phyloP scores from a whole-genome alignment of 768 basidiomycete genomes.

The Pleurotus ostreatus region DNA sequence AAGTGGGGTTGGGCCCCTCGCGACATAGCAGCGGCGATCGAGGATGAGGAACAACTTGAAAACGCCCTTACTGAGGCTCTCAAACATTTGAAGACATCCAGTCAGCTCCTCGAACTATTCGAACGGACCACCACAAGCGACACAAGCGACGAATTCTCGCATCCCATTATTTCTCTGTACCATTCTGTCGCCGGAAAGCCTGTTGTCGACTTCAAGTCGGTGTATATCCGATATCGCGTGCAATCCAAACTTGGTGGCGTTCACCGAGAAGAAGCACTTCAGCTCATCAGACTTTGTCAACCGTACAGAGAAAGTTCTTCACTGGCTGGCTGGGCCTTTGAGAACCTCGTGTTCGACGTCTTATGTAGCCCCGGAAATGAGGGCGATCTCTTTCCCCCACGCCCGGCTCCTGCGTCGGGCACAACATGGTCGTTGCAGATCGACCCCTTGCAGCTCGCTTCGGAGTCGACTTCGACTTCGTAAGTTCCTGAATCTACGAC shows the following conservation, averaged over 20 bases:
- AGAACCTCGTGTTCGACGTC: neutral
- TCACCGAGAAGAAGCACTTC: neutral
- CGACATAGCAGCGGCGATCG: neutral
- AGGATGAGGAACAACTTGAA: neutral
- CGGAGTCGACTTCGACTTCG: neutral
- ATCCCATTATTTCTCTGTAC: neutral
- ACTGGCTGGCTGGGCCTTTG: neutral
- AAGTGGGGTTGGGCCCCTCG: conserved; percentile 1
- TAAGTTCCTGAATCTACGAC: neutral
- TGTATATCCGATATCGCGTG: neutral
- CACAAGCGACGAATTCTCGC: neutral
- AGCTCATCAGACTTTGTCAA: neutral
- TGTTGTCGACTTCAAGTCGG: neutral
- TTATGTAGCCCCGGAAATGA: neutral
- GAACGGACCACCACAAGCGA: neutral
- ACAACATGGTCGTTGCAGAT: neutral
- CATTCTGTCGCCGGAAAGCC: neutral
- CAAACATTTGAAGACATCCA: neutral
- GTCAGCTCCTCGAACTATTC: no score
- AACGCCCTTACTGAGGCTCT: neutral
- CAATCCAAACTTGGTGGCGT: neutral
- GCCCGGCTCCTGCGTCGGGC: neutral
- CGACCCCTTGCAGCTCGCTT: neutral
- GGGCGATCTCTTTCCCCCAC: neutral
- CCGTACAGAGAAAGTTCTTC: neutral